Conservation (phyloP, 2,329 filamentous ascomycete genomes). For the Microsporum audouinii region DNA sequence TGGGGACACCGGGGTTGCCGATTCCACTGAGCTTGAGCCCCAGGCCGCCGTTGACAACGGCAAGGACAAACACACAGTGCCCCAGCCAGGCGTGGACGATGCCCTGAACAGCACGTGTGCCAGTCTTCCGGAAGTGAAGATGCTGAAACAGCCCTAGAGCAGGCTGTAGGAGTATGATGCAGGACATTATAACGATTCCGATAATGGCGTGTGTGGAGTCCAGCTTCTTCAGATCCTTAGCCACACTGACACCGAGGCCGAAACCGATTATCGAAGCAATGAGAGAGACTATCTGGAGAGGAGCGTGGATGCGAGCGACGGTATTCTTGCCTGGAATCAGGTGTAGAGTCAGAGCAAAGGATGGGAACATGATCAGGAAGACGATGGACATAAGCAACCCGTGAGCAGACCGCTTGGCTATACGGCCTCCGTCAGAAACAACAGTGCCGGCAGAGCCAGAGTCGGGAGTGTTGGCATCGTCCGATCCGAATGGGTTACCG, state of each 20-base stretch:
- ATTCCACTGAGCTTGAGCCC: slow-evolving; percentile 40
- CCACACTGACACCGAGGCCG: slow-evolving; percentile 42
- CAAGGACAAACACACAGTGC: slow-evolving; percentile 39
- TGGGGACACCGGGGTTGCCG: slow-evolving; percentile 23
- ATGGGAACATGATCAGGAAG: slow-evolving; percentile 20
- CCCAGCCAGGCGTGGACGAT: slow-evolving; percentile 46
- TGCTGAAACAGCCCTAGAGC: slow-evolving; percentile 44
- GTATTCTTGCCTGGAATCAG: slow-evolving; percentile 11
- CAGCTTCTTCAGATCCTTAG: slow-evolving; percentile 28
- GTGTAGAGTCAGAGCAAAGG: slow-evolving; percentile 15
- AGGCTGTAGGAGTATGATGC: slow-evolving; percentile 47
- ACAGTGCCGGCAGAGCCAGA: neutral
- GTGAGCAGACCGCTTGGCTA: slow-evolving; percentile 15
- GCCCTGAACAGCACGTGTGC: slow-evolving; percentile 32
- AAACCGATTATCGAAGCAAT: slow-evolving; percentile 39
- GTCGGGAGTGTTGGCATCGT: neutral
- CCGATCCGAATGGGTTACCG: slow-evolving; percentile 22
- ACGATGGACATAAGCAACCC: slow-evolving; percentile 20
- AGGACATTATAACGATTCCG: slow-evolving; percentile 41
- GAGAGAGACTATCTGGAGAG: slow-evolving; percentile 40
- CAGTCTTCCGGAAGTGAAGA: slow-evolving; percentile 37
- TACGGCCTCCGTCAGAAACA: neutral
- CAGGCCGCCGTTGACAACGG: slow-evolving; percentile 47
- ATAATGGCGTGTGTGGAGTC: slow-evolving; percentile 41
- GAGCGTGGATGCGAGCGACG: slow-evolving; percentile 28